Conservation (phyloP, 2,329 filamentous ascomycete species). For the Ophiostoma tasmaniense region DNA sequence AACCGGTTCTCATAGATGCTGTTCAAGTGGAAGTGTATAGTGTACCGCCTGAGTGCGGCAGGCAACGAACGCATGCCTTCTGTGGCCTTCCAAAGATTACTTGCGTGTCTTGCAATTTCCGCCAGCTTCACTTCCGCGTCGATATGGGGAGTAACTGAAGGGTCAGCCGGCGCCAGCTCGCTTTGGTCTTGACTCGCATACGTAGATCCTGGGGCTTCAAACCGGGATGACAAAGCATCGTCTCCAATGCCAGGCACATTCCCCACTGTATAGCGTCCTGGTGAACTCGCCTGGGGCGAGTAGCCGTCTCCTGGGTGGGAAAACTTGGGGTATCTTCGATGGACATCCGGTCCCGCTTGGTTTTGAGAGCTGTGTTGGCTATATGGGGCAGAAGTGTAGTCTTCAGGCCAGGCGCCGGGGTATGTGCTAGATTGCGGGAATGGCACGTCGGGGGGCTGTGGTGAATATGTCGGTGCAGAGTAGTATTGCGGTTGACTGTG, state of each 20-base stretch:
- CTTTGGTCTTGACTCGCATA: neutral
- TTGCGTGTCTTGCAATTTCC: neutral
- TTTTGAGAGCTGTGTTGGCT: neutral
- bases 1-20: slow-evolving; percentile 51
- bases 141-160: neutral
- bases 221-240: neutral
- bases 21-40: slow-evolving; percentile 55
- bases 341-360: neutral
- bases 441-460: neutral
- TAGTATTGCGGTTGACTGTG: neutral
- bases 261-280: neutral
- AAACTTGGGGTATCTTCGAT: neutral
- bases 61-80: slow-evolving; percentile 53
- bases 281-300: neutral
- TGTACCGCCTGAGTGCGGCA: slow-evolving; percentile 52
- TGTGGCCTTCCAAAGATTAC: slow-evolving; percentile 46
- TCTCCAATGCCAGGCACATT: neutral
- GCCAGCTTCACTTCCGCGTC: neutral
- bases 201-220: neutral
- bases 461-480: neutral
- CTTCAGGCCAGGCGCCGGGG: neutral
- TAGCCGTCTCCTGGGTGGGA: neutral
- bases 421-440: neutral
- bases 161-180: neutral
- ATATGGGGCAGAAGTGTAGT: neutral